Base-by-base conservation (phyloP, 2,329 filamentous ascomycete species). In the Phaeosphaeria sp. region DNA sequence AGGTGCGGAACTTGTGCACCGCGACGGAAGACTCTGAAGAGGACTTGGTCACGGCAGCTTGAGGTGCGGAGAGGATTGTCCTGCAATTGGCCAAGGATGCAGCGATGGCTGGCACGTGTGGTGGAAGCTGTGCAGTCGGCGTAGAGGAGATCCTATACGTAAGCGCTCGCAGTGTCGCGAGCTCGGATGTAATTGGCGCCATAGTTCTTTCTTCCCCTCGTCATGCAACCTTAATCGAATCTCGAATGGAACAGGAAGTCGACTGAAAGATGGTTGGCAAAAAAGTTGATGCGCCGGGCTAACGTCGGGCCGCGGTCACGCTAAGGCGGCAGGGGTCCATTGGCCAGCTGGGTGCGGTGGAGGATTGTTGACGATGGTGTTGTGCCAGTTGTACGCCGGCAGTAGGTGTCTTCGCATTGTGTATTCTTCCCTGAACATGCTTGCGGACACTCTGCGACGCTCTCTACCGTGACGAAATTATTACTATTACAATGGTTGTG, bases 1-100 rank as follows among this genome's bases (percentile, higher is more conserved):
- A 88, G 4, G 91, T 92, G 73, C 91, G 92, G 69, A 96, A 83
- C 74, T 91, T 94, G 77, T 96, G 91, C 1, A 95, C 84, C 20
- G 92, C 84, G n/a, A 90, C 81, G 0, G 88, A 79, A 44, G 83
- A 82, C 58, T 94, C 91, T 0, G 89, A 85, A 4, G 84, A 86
- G 55, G 86, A 82, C 66, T 89, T 89, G 60, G 81, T 79, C 54
- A 86, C 84, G 57, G 85, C 81, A 30, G 71, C 74, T 59, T 86
- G 84, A 7, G 87, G 78, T 5, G 84, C 80, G 3, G 91, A 91
- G 36, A 96, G 81, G 25, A 90, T 73, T 47, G 82, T 77, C 63
- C 77, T 80, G 77, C 85, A 88, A 69, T 81, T 81, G 66, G 79
- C 79, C 51, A 89, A 74, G 17, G 81, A 80, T 49, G 80, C 76